These are phyloP conservation scores for Paramecium biaurelia DNA, from an alignment of 73 alveolate species.

Conservation along the genomic window DNA sequence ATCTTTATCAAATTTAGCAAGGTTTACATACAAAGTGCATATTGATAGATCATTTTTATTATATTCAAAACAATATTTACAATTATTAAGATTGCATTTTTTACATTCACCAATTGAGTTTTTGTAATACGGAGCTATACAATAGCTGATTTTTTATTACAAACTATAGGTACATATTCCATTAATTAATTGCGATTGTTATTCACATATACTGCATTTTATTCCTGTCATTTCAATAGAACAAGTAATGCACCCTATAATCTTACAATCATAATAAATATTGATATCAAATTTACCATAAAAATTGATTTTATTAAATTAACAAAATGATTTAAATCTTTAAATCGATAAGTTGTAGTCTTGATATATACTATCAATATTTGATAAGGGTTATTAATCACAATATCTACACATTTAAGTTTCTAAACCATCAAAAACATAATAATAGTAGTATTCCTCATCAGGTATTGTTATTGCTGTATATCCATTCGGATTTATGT, in stretches of 20 bases:
- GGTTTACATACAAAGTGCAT: background rate
- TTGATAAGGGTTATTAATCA: background rate
- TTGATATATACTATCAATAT: background rate
- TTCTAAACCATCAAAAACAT: background rate
- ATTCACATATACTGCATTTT: background rate
- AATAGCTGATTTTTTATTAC: background rate
- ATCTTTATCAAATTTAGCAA: background rate
- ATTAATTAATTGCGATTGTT: background rate
- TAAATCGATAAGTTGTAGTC: background rate
- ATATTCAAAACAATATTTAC: background rate
- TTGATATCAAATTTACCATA: background rate
- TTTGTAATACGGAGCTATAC: background rate
- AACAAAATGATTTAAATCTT: background rate
- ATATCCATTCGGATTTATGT: background rate
- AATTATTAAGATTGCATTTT: background rate
- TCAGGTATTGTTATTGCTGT: background rate
- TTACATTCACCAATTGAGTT: background rate
- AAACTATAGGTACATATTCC: background rate
- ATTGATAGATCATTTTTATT: background rate
- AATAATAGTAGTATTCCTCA: background rate
- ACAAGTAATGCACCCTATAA: background rate
- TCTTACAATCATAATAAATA: background rate
- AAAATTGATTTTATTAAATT: background rate
- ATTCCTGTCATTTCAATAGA: background rate
- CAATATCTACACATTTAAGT: background rate